Conservation (phyloP, 2,329 filamentous ascomycete genomes). For the Diplocarpon mali region DNA sequence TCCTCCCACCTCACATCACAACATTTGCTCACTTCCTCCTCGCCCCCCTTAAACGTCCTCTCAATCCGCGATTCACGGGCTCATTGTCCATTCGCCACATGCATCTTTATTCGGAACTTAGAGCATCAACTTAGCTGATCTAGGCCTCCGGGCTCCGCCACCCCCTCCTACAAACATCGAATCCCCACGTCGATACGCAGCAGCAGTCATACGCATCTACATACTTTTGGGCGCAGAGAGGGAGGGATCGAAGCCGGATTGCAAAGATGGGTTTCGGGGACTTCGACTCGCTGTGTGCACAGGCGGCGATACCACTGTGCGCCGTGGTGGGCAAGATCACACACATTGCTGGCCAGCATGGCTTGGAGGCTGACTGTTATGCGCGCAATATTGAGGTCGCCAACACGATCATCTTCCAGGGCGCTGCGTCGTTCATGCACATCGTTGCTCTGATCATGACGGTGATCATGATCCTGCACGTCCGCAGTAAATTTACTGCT, state of each 20-base stretch:
- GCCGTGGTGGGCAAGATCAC: conserved; percentile 69
- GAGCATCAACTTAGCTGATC: too few relatives aligned
- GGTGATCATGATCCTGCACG: conserved; percentile 92
- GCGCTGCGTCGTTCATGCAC: conserved; percentile 82
- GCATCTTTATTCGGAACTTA: too few relatives aligned
- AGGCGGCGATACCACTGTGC: conserved; percentile 78
- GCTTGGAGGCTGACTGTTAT: conserved; percentile 86
- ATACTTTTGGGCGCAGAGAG: too few relatives aligned
- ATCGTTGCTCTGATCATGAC: conserved; percentile 88
- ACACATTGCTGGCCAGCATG: conserved; percentile 53
- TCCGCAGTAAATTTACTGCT: conserved; percentile 94
- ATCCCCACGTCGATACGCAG: too few relatives aligned
- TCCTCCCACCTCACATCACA: too few relatives aligned
- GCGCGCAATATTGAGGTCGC: conserved; percentile 90
- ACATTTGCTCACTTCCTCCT: too few relatives aligned
- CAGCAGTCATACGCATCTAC: too few relatives aligned
- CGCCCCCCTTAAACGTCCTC: too few relatives aligned
- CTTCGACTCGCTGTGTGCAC: conserved; percentile 77
- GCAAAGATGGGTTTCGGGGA: conserved; percentile 71
- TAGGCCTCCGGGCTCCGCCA: too few relatives aligned
- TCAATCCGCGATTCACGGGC: too few relatives aligned
- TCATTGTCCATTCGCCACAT: too few relatives aligned
- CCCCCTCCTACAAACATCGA: too few relatives aligned
- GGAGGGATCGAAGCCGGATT: background rate
- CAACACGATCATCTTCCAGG: conserved; percentile 97